Percentiles rank a stretch among this genome's conserved stretches.
phyloP scores from a whole-genome alignment of 1,284 basidiomycete species.

The Clitocybe nebularis region DNA sequence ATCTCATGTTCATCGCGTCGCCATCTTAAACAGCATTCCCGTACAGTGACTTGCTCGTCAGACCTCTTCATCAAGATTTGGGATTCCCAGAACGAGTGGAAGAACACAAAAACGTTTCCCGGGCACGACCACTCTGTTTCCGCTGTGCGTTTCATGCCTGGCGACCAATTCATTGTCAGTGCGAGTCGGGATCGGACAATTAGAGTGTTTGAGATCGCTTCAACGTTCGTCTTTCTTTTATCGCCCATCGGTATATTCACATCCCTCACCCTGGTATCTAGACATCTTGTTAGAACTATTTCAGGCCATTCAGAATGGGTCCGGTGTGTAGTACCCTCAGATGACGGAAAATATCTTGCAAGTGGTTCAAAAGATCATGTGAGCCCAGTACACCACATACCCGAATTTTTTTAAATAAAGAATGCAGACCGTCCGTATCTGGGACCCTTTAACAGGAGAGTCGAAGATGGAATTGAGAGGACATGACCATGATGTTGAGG shows the following conservation, averaged over 20 bases:
- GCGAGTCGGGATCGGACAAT: constrained; percentile 88
- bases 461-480: constrained; percentile 82
- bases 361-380: constrained; percentile 88
- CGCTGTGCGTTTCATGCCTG: constrained; percentile 78
- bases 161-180: constrained; percentile 79
- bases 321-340: constrained; percentile 62
- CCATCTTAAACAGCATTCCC: too few relatives aligned
- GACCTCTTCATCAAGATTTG: constrained; percentile 91
- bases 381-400: constrained; percentile 17
- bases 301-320: constrained; percentile 61
- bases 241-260: constrained; percentile 2
- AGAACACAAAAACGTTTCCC: constrained; percentile 81
- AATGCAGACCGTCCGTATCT: constrained; percentile 78
- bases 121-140: constrained; percentile 93
- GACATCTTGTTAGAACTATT: constrained; percentile 59
- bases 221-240: constrained; percentile 53
- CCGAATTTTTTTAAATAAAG: constrained; percentile 7
- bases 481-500: constrained; percentile 87
- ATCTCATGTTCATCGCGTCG: not conserved
- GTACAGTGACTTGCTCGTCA: constrained; percentile 81
- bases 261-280: too few relatives aligned
- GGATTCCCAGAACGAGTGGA: constrained; percentile 88
- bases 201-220: constrained; percentile 81
- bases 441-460: constrained; percentile 75
- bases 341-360: constrained; percentile 72